Evolutionary conservation across 768 basidiomycete genomes (phyloP), one percentile per base, ranked within the genome.

Genomic region (Cytidiella melzeri): DNA sequence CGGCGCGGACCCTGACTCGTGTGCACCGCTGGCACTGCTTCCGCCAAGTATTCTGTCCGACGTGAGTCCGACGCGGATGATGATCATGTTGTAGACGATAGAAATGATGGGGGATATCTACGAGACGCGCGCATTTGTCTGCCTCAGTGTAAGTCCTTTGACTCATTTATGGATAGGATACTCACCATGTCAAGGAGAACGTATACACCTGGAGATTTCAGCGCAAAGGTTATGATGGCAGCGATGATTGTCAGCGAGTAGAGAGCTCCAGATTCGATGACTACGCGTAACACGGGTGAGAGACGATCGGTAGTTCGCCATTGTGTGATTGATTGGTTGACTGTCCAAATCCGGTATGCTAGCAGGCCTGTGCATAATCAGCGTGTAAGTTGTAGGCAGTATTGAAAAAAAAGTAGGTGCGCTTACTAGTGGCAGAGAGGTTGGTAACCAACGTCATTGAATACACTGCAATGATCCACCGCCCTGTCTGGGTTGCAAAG

Each of bases 41-140:
- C 11, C 36, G 27, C 41, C 42, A 27, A 57, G 20, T n/a, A 13
- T 21, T 25, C 43, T 46, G 23, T 48, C 50, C 9, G 24, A 41
- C 21, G 47, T 41, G 24, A 50, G 43, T n/a, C 64, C 68, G 34
- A 70, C 58, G 26, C 70, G 72, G 20, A 73, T 62, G 28, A 71
- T 70, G 40, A 73, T 66, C 69, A 72, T 67, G 55, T 69, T 69
- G 57, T 71, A 73, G 3, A 67, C 65, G 58, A 73, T 72, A 4
- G 65, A 67, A 45, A 71, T 71, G 47, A 71, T 67, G 15, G 68
- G 71, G 6, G 62, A 64, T 40, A 67, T 56, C 69, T 70, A 46
- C 5, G 44, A 6, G 3, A 34, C 47, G 11, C 21, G 24, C 21
- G 30, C 20, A 27, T 23, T 27, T 28, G 40, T 37, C 1, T 5